Evolutionary conservation across 2,329 filamentous ascomycete genomes (phyloP), one percentile per base, ranked within the genome.

Genomic region (Apiospora koreana): DNA sequence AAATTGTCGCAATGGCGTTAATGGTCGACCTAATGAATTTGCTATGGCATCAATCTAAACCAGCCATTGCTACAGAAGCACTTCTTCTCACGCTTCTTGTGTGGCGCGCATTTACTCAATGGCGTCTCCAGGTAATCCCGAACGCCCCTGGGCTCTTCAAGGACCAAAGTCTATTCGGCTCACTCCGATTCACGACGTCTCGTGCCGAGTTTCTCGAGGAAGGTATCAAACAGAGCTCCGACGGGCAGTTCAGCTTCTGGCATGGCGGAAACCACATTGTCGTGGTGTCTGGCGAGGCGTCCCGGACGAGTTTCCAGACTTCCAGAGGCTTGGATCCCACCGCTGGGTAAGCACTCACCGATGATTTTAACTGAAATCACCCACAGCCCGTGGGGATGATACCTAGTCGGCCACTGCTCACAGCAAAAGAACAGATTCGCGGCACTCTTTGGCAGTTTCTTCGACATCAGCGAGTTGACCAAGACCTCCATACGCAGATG

Each of bases 201-300:
- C 62, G 68, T 8, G 68, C 68, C 35, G 62, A 67, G 10, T 69
- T 67, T 18, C 46, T 69, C 62, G 62, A 31, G 2, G 64, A 66
- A 21, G 68, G 68, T 14, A 35, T 50, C n/a, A n/a, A 18, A 4
- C 28, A 54, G 42, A 69, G 68, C 46, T 6, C 16, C 18, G 43
- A 50, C 25, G 68, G 68, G 4, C 68, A 67, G 16, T 69, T 69
- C 31, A 69, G 68, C 31, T 69, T 67, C 31, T 69, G 62, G 68
- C 46, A 69, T n/a, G 68, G 68, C 18, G 58, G 43, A 1, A 69
- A 69, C 46, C 68, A 69, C 46, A n/a, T 69, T 3, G 68, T 69
- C 10, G 68, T 69, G 21, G 28, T 69, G 7, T 69, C 68, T 8
- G 68, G 68, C 31, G 68, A 69, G 25, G 31, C 62, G 18, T 62